Base-by-base conservation (phyloP, 208 protist species). In the Wallacemonas sp. region DNA sequence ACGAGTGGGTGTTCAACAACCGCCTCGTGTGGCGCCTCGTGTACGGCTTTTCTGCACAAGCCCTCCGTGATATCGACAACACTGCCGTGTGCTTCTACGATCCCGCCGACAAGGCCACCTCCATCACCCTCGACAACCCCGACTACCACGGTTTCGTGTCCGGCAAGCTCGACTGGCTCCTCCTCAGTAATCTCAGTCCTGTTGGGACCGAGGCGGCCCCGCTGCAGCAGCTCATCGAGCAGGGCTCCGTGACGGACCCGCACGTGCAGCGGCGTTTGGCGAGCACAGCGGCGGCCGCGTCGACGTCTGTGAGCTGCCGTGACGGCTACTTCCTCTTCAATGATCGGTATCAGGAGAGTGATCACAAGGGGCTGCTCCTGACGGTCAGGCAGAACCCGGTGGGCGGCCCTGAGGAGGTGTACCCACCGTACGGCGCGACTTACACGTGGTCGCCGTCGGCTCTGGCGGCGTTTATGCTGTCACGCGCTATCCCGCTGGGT, bases 311-410 rank as follows among this genome's bases (percentile, higher is more conserved):
- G 65, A 69, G 29, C 73, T 71, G 36, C 16, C 21, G 27, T 0
- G 75, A 88, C 38, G 83, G 83, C 49, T 92, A 90, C 54, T 48
- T 94, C 1, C 68, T 88, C 32, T 89, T 94, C 67, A 94, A 92
- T 68, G 78, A 88, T n/a, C 14, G 74, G 21, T 92, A 83, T 52
- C 44, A 52, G 11, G 76, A 64, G 2, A 90, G 76, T 27, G 85
- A 92, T 61, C 88, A 94, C 65, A 81, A 80, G 48, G 88, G 85
- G 19, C 68, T 94, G 16, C 61, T 84, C 26, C 75, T 92, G 58
- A 80, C 76, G 6, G 76, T 89, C 21, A 43, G 39, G 34, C 87
- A 90, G 62, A 62, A 82, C 44, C 62, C 23, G 23, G 73, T 52
- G n/a, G 41, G 49, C 17, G 27, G 43, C 16, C 57, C 74, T 30